Evolutionary conservation across 1,284 basidiomycete species (phyloP).

Genomic region (Papiliotrema flavescens): DNA sequence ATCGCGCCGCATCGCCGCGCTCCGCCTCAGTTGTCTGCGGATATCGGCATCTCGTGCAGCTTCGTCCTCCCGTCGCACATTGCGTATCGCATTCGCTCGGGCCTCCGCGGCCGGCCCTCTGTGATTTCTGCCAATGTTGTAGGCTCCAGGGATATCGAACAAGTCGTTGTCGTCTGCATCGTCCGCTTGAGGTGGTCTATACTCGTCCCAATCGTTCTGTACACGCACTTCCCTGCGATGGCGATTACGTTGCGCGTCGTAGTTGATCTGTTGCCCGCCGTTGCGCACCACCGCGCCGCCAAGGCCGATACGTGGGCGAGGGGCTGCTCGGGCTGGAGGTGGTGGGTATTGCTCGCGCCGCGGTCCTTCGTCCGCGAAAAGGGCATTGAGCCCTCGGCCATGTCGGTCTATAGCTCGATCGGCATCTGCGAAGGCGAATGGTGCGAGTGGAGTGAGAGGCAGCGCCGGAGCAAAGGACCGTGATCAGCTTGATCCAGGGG

Average conservation of each 20-base stretch:
- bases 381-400: background rate
- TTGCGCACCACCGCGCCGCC: conserved; percentile 22
- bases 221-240: background rate
- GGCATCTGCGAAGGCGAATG: background rate
- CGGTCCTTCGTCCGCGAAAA: background rate
- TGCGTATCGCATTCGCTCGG: too few species aligned
- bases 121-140: background rate
- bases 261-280: conserved; percentile 20
- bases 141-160: background rate
- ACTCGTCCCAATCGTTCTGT: background rate
- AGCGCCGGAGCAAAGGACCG: too few species aligned
- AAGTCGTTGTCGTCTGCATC: background rate
- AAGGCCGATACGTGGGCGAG: conserved; percentile 7
- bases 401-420: background rate
- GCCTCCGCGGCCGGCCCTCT: background rate
- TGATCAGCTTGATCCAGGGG: too few species aligned
- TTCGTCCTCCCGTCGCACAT: too few species aligned
- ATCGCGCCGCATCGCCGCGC: background rate
- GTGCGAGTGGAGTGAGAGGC: too few species aligned
- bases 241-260: background rate
- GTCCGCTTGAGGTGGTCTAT: background rate
- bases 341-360: background rate
- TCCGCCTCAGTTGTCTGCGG: too few species aligned
- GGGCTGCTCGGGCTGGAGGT: background rate
- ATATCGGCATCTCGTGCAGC: too few species aligned